A percentile compares a stretch with the other conserved stretches of the same genome.
Evolutionary conservation across 495 filamentous ascomycete genomes (phyloP).

Genomic region (Durotheca rogersii): DNA sequence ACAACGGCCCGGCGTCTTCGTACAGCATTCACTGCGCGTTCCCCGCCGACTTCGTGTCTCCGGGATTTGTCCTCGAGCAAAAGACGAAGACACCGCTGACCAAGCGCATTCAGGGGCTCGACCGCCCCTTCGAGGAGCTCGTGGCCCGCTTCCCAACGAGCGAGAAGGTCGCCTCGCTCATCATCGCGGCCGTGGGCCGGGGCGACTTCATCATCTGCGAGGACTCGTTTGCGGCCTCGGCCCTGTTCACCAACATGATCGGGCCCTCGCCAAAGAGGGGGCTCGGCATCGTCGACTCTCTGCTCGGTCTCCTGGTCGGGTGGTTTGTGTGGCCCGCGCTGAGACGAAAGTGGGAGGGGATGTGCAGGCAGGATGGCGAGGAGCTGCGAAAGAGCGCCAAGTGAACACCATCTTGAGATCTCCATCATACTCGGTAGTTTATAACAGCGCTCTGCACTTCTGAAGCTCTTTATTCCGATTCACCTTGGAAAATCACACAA

Average conservation of each 20-base stretch:
- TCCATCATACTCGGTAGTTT: background rate
- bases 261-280: slow-evolving; percentile 33
- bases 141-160: slow-evolving; percentile 6
- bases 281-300: slow-evolving; percentile 22
- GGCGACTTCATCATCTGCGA: slow-evolving; percentile 30
- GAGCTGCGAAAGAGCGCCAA: slow-evolving; percentile 6
- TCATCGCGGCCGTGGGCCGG: slow-evolving; percentile 16
- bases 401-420: background rate
- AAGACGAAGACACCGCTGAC: slow-evolving; percentile 38
- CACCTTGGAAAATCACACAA: too few relatives aligned
- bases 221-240: slow-evolving; percentile 17
- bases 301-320: slow-evolving; percentile 14
- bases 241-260: slow-evolving; percentile 31
- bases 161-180: slow-evolving; percentile 19
- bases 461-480: too few relatives aligned
- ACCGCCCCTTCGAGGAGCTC: slow-evolving; percentile 17
- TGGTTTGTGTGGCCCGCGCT: slow-evolving; percentile 27
- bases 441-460: too few relatives aligned
- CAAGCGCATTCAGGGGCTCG: slow-evolving; percentile 39
- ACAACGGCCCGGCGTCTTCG: slow-evolving; percentile 17
- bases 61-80: slow-evolving; percentile 38
- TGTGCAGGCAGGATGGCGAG: slow-evolving; percentile 20
- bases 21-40: slow-evolving; percentile 29
- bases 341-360: slow-evolving; percentile 24
- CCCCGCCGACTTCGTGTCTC: slow-evolving; percentile 40